Evolutionary conservation across 225 moss, liverwort and hornwort genomes (phyloP), one percentile per base, ranked within the genome.

Genomic region (Bryoerythrophyllum caledonicum): DNA sequence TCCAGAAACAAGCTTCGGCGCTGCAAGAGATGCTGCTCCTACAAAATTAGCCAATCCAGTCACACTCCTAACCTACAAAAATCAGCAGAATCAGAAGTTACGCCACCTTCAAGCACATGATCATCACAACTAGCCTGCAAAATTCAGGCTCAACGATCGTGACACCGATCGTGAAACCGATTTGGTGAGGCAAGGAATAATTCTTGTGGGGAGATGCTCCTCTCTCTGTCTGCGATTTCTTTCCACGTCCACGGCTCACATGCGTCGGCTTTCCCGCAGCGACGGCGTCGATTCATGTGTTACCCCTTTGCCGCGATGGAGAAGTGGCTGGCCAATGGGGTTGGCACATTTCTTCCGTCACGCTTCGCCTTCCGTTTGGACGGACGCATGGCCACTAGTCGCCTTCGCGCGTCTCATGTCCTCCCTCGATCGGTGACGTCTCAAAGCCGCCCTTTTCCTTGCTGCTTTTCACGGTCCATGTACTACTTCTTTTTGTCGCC

Each of bases 171-270:
- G 53, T n/a, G 54, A 53, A 10, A 23, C 57, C 15, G 30, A 61
- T 53, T 41, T 27, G 62, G 6, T 23, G 35, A 65, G 75, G 81
- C 71, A 71, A 67, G 46, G 51, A 20, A 77, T 60, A 10, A 82
- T 70, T 73, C 80, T 74, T 77, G 71, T 24, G 27, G 28, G 35
- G 56, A 82, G 82, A 82, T 79, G 74, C 73, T 59, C 59, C 34
- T 34, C 34, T 34, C 34, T 34, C 34, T 13, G 14, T 15, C 12
- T 44, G 1, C 1, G 15, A 44, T 44, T 62, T 75, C 82, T 80
- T 77, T 74, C 49, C 73, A 76, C 53, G 24, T 52, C 43, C 75
- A 79, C 74, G 79, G 85, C 38, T 65, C 60, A 74, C 71, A 68
- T 57, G 40, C 10, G 1, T 52, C 68, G 15, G 68, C 73, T 73